phyloP scores from a whole-genome alignment of 1,139 yeast species.

The Lipomyces yarrowii region DNA sequence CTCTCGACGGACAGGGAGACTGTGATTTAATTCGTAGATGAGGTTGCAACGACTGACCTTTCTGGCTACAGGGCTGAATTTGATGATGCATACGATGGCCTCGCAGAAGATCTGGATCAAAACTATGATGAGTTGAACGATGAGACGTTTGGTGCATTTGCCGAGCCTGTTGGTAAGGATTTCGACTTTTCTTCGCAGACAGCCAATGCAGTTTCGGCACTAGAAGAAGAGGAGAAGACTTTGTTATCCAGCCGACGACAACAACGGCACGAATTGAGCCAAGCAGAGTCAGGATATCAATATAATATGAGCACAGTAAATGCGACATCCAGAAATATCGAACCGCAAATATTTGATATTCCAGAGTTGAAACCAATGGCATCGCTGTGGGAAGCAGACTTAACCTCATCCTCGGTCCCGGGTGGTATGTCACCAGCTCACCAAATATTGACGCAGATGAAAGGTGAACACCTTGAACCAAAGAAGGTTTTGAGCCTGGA shows the following conservation, averaged over 20 bases:
- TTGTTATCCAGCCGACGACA: constrained; percentile 28
- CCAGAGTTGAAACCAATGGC: constrained; percentile 64
- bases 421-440: constrained; percentile 28
- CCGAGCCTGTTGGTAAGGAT: constrained; percentile 60
- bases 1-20: neutral
- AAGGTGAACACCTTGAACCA: constrained; percentile 31
- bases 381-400: constrained; percentile 58
- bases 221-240: constrained; percentile 42
- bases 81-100: constrained; percentile 82
- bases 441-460: constrained; percentile 12
- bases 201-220: constrained; percentile 43
- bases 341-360: constrained; percentile 43
- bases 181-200: constrained; percentile 66
- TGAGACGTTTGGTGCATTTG: constrained; percentile 78
- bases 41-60: neutral
- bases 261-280: constrained; percentile 28
- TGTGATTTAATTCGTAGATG: neutral
- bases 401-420: constrained; percentile 33
- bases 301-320: neutral
- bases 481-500: constrained; percentile 64
- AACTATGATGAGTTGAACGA: constrained; percentile 82
- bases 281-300: constrained; percentile 27
- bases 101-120: constrained; percentile 68
- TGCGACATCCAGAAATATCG: neutral
- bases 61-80: constrained; percentile 55